Base-by-base conservation (phyloP, 2,329 filamentous ascomycete species). In the Xylaria polymorpha region DNA sequence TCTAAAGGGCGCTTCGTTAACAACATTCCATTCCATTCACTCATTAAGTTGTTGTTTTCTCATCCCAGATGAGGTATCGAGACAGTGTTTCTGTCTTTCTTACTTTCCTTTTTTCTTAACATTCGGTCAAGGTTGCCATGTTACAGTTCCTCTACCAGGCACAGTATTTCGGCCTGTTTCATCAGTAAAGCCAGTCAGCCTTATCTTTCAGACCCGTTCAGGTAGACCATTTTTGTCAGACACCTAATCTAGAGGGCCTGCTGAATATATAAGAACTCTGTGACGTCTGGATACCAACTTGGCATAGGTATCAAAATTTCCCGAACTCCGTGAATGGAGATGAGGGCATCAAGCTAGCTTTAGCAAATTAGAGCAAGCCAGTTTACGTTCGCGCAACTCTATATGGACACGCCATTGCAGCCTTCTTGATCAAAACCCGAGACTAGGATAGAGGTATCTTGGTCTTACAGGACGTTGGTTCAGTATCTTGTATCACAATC, bases 231-330 rank as follows among this genome's bases (percentile, higher is more conserved):
- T 25, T 60, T 44, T 32, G 51, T 53, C 20, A 57, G 37, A 50
- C 20, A 32, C 41, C 41, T 32, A 39, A 9, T 44, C 48, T 50
- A 25, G 20, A 62, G 12, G 29, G 60, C n/a, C 20, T 64, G 18
- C 50, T 59, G 22, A 39, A 55, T 68, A 62, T 25, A 65, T 58
- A n/a, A 68, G 56, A 57, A 48, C 61, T 41, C 48, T 8, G 50
- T 63, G 29, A 35, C 32, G 14, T 20, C 61, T 63, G 15, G 3
- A 35, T 41, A 25, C 43, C 59, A 56, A 53, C 50, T 53, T 59
- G 25, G 32, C 29, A 44, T 25, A 46, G 15, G 14, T 32, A 60
- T 50, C 57, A 51, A 51, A 35, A 50, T 41, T 41, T 57, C 53
- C 39, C 32, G 22, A 41, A 43, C 53, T 61, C 46, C 29, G 58